Evolutionary conservation across 495 filamentous ascomycete species (phyloP).

Genomic region (Cenococcum geophilum): DNA sequence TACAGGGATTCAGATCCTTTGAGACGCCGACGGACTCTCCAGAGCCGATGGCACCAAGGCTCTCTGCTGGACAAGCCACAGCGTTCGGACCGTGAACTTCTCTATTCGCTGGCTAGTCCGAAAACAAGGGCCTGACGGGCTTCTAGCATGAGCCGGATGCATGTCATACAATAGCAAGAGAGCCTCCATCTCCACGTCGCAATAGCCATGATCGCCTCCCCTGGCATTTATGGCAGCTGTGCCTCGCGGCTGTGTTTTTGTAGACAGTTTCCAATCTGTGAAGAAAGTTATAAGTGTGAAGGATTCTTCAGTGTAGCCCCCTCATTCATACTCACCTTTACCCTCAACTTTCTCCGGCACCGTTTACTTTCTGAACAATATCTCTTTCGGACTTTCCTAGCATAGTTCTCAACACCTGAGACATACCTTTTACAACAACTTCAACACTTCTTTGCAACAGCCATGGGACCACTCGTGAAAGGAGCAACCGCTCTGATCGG

Average conservation of each 20-base stretch:
- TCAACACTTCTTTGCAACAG: background rate
- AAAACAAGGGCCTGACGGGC: too few species aligned
- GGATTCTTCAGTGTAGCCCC: too few species aligned
- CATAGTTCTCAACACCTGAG: background rate
- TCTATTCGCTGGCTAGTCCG: too few species aligned
- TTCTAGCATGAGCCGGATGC: background rate
- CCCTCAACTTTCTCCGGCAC: background rate
- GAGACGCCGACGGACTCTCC: background rate
- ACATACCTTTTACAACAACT: background rate
- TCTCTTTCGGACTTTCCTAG: background rate
- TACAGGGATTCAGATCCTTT: background rate
- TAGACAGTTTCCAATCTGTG: background rate
- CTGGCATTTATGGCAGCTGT: background rate
- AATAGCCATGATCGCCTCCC: background rate
- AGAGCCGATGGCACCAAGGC: background rate
- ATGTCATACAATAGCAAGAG: background rate
- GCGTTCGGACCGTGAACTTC: background rate
- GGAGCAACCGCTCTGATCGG: background rate
- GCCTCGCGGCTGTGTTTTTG: background rate
- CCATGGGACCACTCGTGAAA: slow-evolving; percentile 1
- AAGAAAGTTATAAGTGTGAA: background rate
- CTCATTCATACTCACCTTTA: background rate
- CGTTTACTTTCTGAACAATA: background rate
- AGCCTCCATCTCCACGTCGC: background rate
- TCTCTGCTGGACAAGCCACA: background rate